Evolutionary conservation across 1,284 basidiomycete genomes (phyloP), one percentile per base, ranked within the genome.

Genomic region (Tilletia horrida): DNA sequence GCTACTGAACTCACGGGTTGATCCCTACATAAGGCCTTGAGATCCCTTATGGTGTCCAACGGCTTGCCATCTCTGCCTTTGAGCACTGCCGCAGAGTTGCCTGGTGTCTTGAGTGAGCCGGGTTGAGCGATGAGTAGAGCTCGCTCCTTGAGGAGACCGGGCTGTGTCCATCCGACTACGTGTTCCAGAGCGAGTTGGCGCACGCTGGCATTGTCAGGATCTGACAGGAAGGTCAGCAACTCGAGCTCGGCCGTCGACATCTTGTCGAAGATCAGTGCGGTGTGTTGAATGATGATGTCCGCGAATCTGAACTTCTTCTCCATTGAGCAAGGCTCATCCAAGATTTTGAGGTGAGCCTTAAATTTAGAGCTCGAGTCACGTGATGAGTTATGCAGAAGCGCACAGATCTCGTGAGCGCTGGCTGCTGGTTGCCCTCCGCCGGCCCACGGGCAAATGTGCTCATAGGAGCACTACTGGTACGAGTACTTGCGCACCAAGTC

Each of bases 21-120:
- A 82, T 96, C 93, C 73, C 90, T 84, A 82, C 93, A 95, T 62
- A 96, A 83, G 0, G 89, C 81, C 81, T 93, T 93, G 69, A 96
- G 81, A 83, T 93, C 91, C 48, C 75, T 71, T 40, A 81, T 66
- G n/a, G 74, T 73, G 66, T 81, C 79, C 44, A 79, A 69, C 43
- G 73, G 68, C 50, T 75, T 75, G 23, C 76, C 78, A 43, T 81
- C 74, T 43, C 74, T 66, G 8, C 72, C 72, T 14, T 35, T 48
- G 8, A 72, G 29, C 23, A 79, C 66, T 0, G 73, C 70, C 8
- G 73, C 66, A 4, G 35, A 40, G 29, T 76, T 76, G 59, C 78
- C 70, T 11, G 67, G 57, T 35, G 74, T 75, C 64, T 71, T 76
- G 65, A 76, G 73, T 62, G 72, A 73, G 18, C 73, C 71, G 13